phyloP scores from a whole-genome alignment of 2,329 filamentous ascomycete species.

The Aspergillus sp. region DNA sequence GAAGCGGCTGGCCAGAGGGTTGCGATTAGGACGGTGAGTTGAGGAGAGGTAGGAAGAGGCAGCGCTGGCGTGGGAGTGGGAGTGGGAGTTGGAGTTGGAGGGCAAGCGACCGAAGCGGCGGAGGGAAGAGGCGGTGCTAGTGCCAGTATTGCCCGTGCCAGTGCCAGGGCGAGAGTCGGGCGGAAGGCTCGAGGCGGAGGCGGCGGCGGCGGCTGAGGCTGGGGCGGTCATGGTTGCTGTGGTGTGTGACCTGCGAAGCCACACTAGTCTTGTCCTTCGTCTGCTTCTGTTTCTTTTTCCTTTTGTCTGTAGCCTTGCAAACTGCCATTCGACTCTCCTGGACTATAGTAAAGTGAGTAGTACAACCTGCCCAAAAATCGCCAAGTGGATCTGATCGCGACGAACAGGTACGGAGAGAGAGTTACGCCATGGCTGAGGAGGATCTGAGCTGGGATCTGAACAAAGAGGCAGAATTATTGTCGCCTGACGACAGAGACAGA shows the following conservation, averaged over 20 bases:
- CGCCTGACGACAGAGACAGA: too few relatives aligned
- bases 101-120: conserved; percentile 34
- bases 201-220: conserved; percentile 28
- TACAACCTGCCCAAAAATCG: conserved; percentile 9
- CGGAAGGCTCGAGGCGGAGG: conserved; percentile 23
- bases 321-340: too few relatives aligned
- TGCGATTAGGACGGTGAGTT: conserved; percentile 17
- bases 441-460: neutral
- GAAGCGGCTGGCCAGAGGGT: conserved; percentile 28
- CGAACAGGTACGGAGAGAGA: conserved; percentile 1
- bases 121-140: too few relatives aligned
- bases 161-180: conserved; percentile 23
- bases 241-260: neutral
- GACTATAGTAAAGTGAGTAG: too few relatives aligned
- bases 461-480: conserved; percentile 1
- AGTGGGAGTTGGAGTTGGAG: conserved; percentile 27
- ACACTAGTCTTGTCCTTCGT: neutral
- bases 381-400: neutral
- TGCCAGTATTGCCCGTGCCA: too few relatives aligned
- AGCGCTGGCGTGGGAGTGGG: conserved; percentile 12
- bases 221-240: neutral
- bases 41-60: conserved; percentile 12
- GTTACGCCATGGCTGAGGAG: conserved; percentile 1
- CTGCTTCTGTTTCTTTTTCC: neutral
- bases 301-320: neutral